Evolutionary conservation across 345 rosid species (phyloP), one percentile per base, ranked within the genome.

Genomic region (Triadica sebifera): DNA sequence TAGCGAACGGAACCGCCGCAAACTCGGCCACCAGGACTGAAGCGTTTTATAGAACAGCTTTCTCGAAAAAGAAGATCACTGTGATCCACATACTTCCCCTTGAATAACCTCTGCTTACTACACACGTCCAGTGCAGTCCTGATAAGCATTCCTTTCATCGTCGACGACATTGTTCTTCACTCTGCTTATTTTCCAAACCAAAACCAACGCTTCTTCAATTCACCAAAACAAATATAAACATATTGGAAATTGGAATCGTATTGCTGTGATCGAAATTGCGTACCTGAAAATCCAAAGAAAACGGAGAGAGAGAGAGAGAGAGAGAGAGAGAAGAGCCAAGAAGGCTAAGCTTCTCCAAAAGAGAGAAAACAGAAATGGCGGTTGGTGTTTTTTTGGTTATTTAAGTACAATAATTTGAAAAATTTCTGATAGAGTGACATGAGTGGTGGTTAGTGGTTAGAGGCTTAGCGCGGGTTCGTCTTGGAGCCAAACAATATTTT

Each of bases 301-400:
- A 29, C 8, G 12, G 52, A 45, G 71, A 34, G 5, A 43, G 60
- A 3, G n/a, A n/a, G n/a, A n/a, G n/a, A n/a, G n/a, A n/a, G n/a
- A n/a, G n/a, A 19, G 52, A 45, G 71, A 34, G 5, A 43, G 60
- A 3, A 62, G 51, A 25, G 15, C 6, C 41, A 22, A 39, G 72
- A 9, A 16, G 3, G 62, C 25, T 50, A 12, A 34, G 52, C 55
- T 68, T 55, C 62, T 69, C 74, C 57, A 62, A 75, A 80, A 77
- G 49, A 74, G 43, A 84, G 57, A 65, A 74, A 80, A 76, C 52
- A 73, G 43, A 84, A 84, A 84, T 79, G 86, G 85, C 86, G 81
- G 84, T 80, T 84, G 72, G 13, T 37, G 39, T 39, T 49, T 70
- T 29, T 34, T 57, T 63, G 25, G 34, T 57, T 47, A 22, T 37